These are phyloP conservation scores for Rhizopogon salebrosus DNA, from an alignment of 768 basidiomycete genomes.

Conservation along the genomic window DNA sequence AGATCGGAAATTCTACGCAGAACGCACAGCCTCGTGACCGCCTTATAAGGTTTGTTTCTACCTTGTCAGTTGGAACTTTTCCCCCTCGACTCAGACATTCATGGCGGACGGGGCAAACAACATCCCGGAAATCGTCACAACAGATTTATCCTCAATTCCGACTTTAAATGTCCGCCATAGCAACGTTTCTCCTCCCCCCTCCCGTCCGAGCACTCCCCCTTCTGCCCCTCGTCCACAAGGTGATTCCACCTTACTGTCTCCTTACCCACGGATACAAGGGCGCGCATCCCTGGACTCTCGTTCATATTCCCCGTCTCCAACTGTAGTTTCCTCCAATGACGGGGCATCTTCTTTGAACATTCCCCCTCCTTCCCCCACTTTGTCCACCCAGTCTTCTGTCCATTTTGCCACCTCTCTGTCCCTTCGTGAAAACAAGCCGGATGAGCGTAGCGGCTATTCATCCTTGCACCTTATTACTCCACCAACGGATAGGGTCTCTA, in stretches of 20 bases:
- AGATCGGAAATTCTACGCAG: slow-evolving; percentile 15
- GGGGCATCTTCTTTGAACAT: slow-evolving; percentile 31
- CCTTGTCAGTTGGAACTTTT: neutral
- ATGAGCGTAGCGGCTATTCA: slow-evolving; percentile 45
- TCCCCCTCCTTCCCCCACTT: slow-evolving; percentile 77
- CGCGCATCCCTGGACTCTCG: slow-evolving; percentile 28
- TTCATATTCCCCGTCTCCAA: slow-evolving; percentile 26
- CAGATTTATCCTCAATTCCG: slow-evolving; percentile 28
- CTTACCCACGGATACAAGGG: neutral
- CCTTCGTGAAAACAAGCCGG: slow-evolving; percentile 66
- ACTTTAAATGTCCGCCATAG: slow-evolving; percentile 10
- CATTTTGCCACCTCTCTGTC: slow-evolving; percentile 53
- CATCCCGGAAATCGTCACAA: slow-evolving; percentile 32
- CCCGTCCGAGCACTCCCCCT: neutral
- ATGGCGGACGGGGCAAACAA: slow-evolving; percentile 15
- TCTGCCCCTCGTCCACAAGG: neutral
- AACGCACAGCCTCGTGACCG: slow-evolving; percentile 5
- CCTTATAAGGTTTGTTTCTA: slow-evolving; percentile 6
- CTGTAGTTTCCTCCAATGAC: slow-evolving; percentile 36
- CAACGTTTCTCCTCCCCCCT: neutral
- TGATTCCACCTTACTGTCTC: slow-evolving; percentile 19
- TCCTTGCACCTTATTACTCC: slow-evolving; percentile 48
- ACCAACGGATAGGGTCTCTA: slow-evolving; percentile 23
- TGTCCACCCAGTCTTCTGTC: slow-evolving; percentile 59
- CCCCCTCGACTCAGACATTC: neutral